A percentile compares a stretch with the other conserved stretches of the same genome.
phyloP scores from a whole-genome alignment of 2,329 filamentous ascomycete genomes.

The Aspergillus costaricaensis region DNA sequence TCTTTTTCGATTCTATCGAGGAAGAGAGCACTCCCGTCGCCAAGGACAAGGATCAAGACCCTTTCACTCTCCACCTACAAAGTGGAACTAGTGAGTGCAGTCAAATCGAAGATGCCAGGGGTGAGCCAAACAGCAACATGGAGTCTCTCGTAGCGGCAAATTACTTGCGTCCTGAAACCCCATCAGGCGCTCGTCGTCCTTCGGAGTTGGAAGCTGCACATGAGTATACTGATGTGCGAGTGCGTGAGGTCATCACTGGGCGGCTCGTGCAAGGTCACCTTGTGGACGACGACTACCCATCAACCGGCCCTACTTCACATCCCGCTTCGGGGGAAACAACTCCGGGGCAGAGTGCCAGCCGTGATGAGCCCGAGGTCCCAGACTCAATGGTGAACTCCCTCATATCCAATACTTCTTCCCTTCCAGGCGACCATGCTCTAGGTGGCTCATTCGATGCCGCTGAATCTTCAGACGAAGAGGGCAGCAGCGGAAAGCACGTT shows the following conservation, averaged over 20 bases:
- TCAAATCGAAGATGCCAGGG: slow-evolving; percentile 16
- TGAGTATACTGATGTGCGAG: slow-evolving; percentile 76
- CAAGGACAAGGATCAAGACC: slow-evolving; percentile 32
- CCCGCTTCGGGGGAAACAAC: slow-evolving; percentile 62
- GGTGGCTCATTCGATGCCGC: slow-evolving; percentile 82
- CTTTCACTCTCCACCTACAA: slow-evolving; percentile 32
- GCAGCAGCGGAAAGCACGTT: slow-evolving; percentile 56
- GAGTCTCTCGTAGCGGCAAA: slow-evolving; percentile 28
- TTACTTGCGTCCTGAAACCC: slow-evolving; percentile 40
- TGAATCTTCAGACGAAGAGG: slow-evolving; percentile 89
- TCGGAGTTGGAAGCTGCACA: slow-evolving; percentile 49
- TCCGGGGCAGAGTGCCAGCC: slow-evolving; percentile 49
- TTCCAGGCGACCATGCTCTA: slow-evolving; percentile 68
- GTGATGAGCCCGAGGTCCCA: slow-evolving; percentile 60
- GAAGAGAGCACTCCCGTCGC: slow-evolving; percentile 34
- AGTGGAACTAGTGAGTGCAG: slow-evolving; percentile 19
- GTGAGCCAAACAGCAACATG: slow-evolving; percentile 25
- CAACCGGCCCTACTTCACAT: slow-evolving; percentile 65
- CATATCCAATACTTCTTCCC: slow-evolving; percentile 77
- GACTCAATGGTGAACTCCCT: slow-evolving; percentile 83
- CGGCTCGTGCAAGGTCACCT: slow-evolving; percentile 91
- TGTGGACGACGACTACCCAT: slow-evolving; percentile 89
- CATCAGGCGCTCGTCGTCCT: slow-evolving; percentile 41
- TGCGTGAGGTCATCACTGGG: slow-evolving; percentile 86
- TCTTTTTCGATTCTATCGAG: slow-evolving; percentile 66